phyloP scores from a whole-genome alignment of 495 filamentous ascomycete species.

The Xylaria grammica region DNA sequence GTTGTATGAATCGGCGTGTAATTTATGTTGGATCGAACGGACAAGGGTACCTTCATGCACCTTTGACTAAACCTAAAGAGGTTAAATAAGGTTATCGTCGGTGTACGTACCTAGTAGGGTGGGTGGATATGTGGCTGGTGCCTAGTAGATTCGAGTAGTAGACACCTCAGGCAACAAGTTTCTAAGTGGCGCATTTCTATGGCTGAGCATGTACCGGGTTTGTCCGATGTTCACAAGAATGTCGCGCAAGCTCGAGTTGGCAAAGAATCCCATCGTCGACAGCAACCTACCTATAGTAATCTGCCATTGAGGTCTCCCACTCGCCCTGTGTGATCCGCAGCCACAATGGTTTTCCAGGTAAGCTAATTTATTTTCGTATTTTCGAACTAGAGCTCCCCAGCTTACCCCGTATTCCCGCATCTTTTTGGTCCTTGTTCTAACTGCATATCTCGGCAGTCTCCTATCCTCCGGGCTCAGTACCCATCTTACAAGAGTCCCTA shows the following conservation, averaged over 20 bases:
- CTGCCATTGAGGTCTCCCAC: conserved; percentile 27
- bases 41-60: no score
- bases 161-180: not conserved
- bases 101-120: no score
- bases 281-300: conserved; percentile 18
- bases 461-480: conserved; percentile 34
- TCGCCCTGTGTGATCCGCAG: conserved; percentile 19
- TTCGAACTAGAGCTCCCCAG: not conserved
- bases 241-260: conserved; percentile 32
- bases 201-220: conserved; percentile 30
- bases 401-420: not conserved
- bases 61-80: no score
- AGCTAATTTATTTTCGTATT: not conserved
- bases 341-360: conserved; percentile 52
- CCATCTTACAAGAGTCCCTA: conserved; percentile 54
- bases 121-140: not conserved
- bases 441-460: conserved; percentile 37
- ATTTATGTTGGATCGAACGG: no score
- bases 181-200: conserved; percentile 6
- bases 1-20: not conserved
- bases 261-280: conserved; percentile 26
- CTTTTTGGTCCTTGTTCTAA: conserved; percentile 24
- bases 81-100: not conserved
- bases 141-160: no score
- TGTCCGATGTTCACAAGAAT: conserved; percentile 31